Base-by-base conservation (phyloP, 2,329 filamentous ascomycete species). In the Neodidymelliopsis sp. region DNA sequence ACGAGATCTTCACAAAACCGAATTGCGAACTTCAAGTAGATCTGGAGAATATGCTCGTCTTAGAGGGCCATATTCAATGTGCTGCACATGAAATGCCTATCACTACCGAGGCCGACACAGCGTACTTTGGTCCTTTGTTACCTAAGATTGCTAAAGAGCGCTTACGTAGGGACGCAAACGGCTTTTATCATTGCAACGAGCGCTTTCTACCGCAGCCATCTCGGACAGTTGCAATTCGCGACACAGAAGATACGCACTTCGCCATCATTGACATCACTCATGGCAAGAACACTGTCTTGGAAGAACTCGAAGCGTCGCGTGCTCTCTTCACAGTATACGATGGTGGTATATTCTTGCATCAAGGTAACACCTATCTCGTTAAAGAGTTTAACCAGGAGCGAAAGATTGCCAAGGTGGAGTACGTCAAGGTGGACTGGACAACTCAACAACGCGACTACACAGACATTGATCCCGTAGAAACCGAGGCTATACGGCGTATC, bases 261-360 rank as follows among this genome's bases (percentile, higher is more conserved):
- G 93, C 94, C 18, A 89, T 99, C 39, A 84, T 99, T 41, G 91
- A 99, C 75, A 87, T 88, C 11, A 94, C 90, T 0, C 84, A 94
- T 59, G 86, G 86, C 19, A 84, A 84, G 44, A 97, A 97, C 67
- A 77, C 86, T 0, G 89, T 99, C 0, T 81, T 99, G 1, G 94
- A 99, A 77, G 92, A 97, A 74, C 82, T 99, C n/a, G 94, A 97
- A 74, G 90, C 91, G 1, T 94, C 89, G 2, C 85, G 94, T n/a
- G 93, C 93, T 1, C 93, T 91, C 59, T 97, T 96, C 73, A 96
- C 91, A 1, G 83, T 99, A 51, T 99, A 99, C 72, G 93, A 97
- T 70, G 94, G 94, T 10, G 94, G 91, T 33, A 97, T 99, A 54
- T 99, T 96, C 75, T 79, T 99, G 4, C 94, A 99, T 64, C 94